A percentile compares a stretch with the other conserved stretches of the same genome.
phyloP scores from a whole-genome alignment of 1,284 basidiomycete genomes.

The Microbotryum scabiosae region DNA sequence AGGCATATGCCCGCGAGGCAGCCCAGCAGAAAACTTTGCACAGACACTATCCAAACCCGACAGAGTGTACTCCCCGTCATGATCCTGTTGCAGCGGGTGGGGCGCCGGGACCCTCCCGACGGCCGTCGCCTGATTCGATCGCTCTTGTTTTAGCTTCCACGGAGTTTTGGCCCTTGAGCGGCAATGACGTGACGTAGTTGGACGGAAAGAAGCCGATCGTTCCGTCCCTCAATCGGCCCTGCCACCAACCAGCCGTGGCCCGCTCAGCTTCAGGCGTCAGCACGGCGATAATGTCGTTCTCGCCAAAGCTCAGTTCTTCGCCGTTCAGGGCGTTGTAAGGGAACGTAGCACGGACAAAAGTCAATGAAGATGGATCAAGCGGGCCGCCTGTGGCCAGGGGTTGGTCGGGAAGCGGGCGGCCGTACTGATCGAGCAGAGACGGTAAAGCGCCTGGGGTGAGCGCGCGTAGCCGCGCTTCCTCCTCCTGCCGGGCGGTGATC shows the following conservation, averaged over 20 bases:
- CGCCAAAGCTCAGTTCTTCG: slow-evolving; percentile 64
- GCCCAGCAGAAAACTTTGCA: no score
- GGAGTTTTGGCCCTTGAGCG: slow-evolving; percentile 8
- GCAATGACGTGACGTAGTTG: slow-evolving; percentile 58
- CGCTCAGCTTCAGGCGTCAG: slow-evolving; percentile 70
- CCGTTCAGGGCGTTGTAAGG: slow-evolving; percentile 51
- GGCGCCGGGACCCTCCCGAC: no score
- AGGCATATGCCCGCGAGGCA: no score
- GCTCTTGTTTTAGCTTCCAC: no score
- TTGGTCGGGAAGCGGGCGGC: slow-evolving; percentile 43
- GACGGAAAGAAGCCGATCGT: slow-evolving; percentile 93
- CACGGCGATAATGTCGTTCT: slow-evolving; percentile 92
- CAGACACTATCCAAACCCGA: no score
- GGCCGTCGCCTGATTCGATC: no score
- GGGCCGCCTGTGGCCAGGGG: slow-evolving; percentile 51
- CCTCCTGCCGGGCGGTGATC: slow-evolving; percentile 55
- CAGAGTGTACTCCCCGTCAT: no score
- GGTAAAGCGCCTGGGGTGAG: slow-evolving; percentile 37
- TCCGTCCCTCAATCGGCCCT: slow-evolving; percentile 85
- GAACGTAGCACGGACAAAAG: slow-evolving; percentile 80
- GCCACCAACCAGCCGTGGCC: slow-evolving; percentile 88
- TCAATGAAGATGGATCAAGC: slow-evolving; percentile 53
- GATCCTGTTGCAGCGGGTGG: no score
- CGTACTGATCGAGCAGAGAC: slow-evolving; percentile 30
- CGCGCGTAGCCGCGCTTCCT: slow-evolving; percentile 39